phyloP scores from a whole-genome alignment of 441 rosid species.

The Heliophila coronopifolia region DNA sequence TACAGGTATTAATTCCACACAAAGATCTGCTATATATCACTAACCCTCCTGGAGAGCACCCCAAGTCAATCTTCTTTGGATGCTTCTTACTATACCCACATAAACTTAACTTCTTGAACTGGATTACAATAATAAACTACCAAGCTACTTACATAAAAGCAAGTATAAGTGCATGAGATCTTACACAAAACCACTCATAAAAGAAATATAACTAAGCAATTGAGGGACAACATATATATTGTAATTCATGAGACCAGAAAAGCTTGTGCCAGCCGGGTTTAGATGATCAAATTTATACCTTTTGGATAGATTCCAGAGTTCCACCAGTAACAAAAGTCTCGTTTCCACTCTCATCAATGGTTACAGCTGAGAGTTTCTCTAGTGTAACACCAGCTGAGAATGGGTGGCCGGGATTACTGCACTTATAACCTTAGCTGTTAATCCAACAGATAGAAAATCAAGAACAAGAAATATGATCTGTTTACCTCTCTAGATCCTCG shows the following conservation, averaged over 20 bases:
- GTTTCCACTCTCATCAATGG: slow-evolving; percentile 81
- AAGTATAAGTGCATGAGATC: slow-evolving; percentile 5
- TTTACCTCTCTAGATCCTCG: slow-evolving; percentile 94
- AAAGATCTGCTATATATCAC: slow-evolving; percentile 9
- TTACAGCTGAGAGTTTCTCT: slow-evolving; percentile 92
- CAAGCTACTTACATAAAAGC: background rate
- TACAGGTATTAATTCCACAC: slow-evolving; percentile 11
- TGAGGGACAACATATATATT: slow-evolving; percentile 4
- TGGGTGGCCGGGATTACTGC: slow-evolving; percentile 90
- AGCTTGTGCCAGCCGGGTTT: background rate
- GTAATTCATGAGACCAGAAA: slow-evolving; percentile 12
- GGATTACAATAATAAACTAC: slow-evolving; percentile 5
- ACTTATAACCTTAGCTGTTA: slow-evolving; percentile 24
- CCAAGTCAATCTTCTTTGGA: background rate
- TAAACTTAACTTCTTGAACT: slow-evolving; percentile 6
- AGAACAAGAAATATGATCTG: slow-evolving; percentile 11
- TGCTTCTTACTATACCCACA: slow-evolving; percentile 17
- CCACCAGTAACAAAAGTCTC: slow-evolving; percentile 91
- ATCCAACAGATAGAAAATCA: slow-evolving; percentile 12
- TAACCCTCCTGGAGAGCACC: slow-evolving; percentile 16
- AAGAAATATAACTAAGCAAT: slow-evolving; percentile 11
- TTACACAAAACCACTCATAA: slow-evolving; percentile 13
- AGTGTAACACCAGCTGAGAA: slow-evolving; percentile 85
- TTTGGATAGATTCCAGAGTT: slow-evolving; percentile 65
- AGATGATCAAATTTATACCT: slow-evolving; percentile 38